Base-by-base conservation (phyloP, 108 stramenopile genomes). In the Cyclotella baltica region DNA sequence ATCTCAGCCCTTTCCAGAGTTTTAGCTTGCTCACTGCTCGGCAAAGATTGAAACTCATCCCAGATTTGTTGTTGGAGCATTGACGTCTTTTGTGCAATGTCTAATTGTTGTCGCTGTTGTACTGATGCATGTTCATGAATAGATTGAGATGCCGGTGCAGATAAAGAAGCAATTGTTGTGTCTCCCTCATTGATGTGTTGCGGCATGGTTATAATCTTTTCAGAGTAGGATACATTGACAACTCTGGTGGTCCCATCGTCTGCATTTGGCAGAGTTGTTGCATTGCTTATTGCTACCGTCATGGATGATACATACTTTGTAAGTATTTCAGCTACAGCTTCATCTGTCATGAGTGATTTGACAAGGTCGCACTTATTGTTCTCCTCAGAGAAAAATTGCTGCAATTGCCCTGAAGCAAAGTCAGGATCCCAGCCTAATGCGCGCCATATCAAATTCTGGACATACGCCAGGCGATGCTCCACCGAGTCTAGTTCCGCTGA, bases 201-300 rank as follows among this genome's bases (percentile, higher is more conserved):
- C 27, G 51, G 67, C 2, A 70, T 48, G 18, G 48, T 70, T 16
- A 76, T 59, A 52, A 85, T 75, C 64, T 93, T 86, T 78, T 86
- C 92, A 15, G 89, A 87, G 73, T 88, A 88, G 15, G 84, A 77
- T 19, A 93, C 92, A 51, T 77, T 83, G 19, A 90, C 78, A 11
- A 93, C 85, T 29, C 89, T 55, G 18, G 92, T 93, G 23, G 75
- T 83, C 3, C 92, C 92, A 50, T 89, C 90, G n/a, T 88, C 77
- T 16, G 70, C 62, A 27, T 51, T 83, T 73, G n/a, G 72, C 80
- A 11, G 81, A 56, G 27, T 64, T 15, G 68, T 25, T 23, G 87
- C 87, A 30, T 83, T 70, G 28, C 74, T 80, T 9, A 78, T 61
- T 2, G 73, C 85, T 1, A 70, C 70, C 4, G 61, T 61, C 87